Evolutionary conservation across 129 eudicot species (phyloP), one percentile per base, ranked within the genome.

Genomic region (Pseudognaphalium luteoalbum): DNA sequence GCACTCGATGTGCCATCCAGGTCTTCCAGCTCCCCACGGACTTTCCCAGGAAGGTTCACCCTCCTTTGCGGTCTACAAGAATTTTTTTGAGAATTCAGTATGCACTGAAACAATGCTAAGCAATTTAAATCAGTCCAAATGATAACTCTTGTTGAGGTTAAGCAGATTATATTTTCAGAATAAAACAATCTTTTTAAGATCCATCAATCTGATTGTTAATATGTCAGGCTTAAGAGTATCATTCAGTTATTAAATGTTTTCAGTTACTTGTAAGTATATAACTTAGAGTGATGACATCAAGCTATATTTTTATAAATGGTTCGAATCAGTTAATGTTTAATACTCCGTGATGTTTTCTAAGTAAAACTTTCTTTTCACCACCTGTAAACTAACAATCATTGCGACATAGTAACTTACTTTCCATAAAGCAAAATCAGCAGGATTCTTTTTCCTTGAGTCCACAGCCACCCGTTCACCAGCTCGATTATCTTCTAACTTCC

Each of bases 1-100:
- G 79, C 99, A 95, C 81, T 91, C 99, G 6, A 95, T 95, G 81
- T 95, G 99, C 99, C 99, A 95, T 62, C 99, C 99, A 70, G 99
- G 99, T 81, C 99, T 95, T 86, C 99, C 97, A 6, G 89, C 88
- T 58, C 99, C 99, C 99, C 99, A 95, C 22, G 99, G 97, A 69
- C 99, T 95, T 81, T 94, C 96, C 99, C 99, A 95, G 42, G n/a
- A 87, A 52, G 94, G 97, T 80, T 95, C 99, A 21, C 99, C 99
- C 73, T 84, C 92, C 86, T 95, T 95, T 51, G 97, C 94, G 51
- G 97, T 81, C 99, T 95, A 85, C 81, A 41, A 1, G 42, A 12
- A 47, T 12, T 12, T 3, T 0, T 2, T 47, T 11, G 0, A 47
- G 17, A 47, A 47, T 47, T 14, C 2, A 47, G n/a, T 14, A 47